These are phyloP conservation scores for Claviceps purpurea DNA, from an alignment of 2,329 filamentous ascomycete genomes.

Conservation along the genomic window DNA sequence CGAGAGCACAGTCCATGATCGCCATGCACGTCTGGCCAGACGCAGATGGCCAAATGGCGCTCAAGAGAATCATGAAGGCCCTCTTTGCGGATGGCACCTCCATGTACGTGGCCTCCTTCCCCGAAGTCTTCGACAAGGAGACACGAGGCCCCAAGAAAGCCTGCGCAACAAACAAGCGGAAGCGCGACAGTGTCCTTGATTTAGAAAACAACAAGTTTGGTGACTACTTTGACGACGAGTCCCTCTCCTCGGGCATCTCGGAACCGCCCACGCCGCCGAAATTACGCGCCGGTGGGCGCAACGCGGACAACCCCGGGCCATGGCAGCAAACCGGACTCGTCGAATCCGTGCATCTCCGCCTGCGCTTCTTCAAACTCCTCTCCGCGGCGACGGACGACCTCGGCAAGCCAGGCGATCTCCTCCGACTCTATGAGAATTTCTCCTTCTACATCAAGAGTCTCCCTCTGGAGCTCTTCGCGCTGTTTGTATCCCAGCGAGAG, in stretches of 20 bases:
- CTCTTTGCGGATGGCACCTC: slow-evolving; percentile 52
- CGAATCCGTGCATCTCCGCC: slow-evolving; percentile 47
- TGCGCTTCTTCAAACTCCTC: slow-evolving; percentile 47
- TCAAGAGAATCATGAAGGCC: slow-evolving; percentile 48
- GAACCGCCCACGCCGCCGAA: slow-evolving; percentile 33
- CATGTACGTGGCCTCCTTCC: slow-evolving; percentile 40
- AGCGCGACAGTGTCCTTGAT: slow-evolving; percentile 34
- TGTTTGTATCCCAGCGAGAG: slow-evolving; percentile 31
- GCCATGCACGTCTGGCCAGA: slow-evolving; percentile 41
- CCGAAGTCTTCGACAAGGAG: slow-evolving; percentile 57
- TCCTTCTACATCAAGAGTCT: slow-evolving; percentile 43
- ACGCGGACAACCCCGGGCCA: slow-evolving; percentile 9
- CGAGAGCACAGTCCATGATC: slow-evolving; percentile 43
- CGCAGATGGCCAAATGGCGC: slow-evolving; percentile 29
- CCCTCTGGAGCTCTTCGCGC: slow-evolving; percentile 42
- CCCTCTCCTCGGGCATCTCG: slow-evolving; percentile 31
- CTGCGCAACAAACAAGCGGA: slow-evolving; percentile 31
- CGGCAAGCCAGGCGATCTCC: slow-evolving; percentile 25
- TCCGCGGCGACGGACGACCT: slow-evolving; percentile 35
- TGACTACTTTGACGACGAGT: slow-evolving; percentile 46
- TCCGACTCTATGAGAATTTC: slow-evolving; percentile 46
- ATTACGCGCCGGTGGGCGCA: slow-evolving; percentile 13
- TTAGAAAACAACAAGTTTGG: slow-evolving; percentile 47
- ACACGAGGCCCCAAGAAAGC: slow-evolving; percentile 24
- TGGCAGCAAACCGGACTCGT: slow-evolving; percentile 18